Evolutionary conservation across 2,329 filamentous ascomycete species (phyloP), one percentile per base, ranked within the genome.

Genomic region (Neonectria hederae): DNA sequence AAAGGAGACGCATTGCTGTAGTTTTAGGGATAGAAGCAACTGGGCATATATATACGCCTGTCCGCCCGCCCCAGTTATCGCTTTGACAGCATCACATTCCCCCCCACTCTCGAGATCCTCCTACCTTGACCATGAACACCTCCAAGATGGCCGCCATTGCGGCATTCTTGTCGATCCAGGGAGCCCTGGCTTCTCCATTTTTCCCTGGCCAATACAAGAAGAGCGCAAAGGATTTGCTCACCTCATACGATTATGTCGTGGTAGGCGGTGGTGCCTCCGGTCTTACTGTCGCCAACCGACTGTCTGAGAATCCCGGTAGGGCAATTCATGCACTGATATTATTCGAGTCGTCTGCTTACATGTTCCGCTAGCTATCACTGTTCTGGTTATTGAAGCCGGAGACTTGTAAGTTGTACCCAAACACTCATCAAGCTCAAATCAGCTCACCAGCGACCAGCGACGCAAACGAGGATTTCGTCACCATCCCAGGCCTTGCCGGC

Each of bases 361-460:
- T 2, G 13, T 40, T 10, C 0, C 4, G 1, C 10, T 26, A 72
- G 70, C 32, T 17, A 57, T 67, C 2, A 67, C 60, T 4, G 70
- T 72, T 13, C 65, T 72, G 0, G 54, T 72, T 5, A 65, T 72
- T 10, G 70, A 72, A 55, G 70, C 70, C 2, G 70, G 70, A 4
- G 65, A 67, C 9, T 70, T 72, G 70, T 72, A 63, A 53, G 62
- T 60, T 35, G 11, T 24, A 6, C 8, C 11, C 6, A 14, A 3
- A 5, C n/a, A 8, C 21, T 51, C 32, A 14, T 2, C 24, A 8
- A 46, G 17, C 32, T 65, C 5, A 67, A 7, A 2, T n/a, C 1
- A 38, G 17, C 35, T 38, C 14, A 38, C 32, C 4, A 6, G 2
- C 9, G 13, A 1, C 5, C 2, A 72, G 70, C 4, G 70, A 72